phyloP scores from a whole-genome alignment of 2,329 filamentous ascomycete species.

The Tolypocladium tropicale region DNA sequence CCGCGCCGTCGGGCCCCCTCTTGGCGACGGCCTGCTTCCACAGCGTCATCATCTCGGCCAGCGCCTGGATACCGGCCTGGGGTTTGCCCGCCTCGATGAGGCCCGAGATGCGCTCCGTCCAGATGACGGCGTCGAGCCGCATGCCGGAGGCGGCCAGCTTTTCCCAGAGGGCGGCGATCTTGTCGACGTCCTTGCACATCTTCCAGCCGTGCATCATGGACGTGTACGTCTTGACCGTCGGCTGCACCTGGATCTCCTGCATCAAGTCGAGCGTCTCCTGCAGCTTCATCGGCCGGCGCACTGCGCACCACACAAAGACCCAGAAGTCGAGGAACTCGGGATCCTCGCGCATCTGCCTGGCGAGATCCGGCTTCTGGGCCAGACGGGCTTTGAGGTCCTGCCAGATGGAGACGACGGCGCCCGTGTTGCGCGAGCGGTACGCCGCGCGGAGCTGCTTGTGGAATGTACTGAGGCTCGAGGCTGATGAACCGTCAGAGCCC shows the following conservation, averaged over 20 bases:
- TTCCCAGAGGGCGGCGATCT: slow-evolving; percentile 57
- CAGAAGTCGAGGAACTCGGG: slow-evolving; percentile 28
- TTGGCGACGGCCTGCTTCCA: slow-evolving; percentile 38
- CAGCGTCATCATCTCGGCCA: slow-evolving; percentile 53
- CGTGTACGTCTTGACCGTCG: slow-evolving; percentile 58
- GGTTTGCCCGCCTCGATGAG: slow-evolving; percentile 46
- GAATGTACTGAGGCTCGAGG: slow-evolving; percentile 8
- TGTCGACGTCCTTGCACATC: slow-evolving; percentile 44
- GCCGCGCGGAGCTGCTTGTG: slow-evolving; percentile 19
- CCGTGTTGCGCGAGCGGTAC: slow-evolving; percentile 17
- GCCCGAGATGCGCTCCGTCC: slow-evolving; percentile 60
- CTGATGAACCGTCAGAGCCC: not conserved
- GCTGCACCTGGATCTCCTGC: slow-evolving; percentile 37
- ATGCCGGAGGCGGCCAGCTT: slow-evolving; percentile 47
- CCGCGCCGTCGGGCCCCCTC: slow-evolving; percentile 12
- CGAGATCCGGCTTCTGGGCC: slow-evolving; percentile 12
- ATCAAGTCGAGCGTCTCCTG: slow-evolving; percentile 32
- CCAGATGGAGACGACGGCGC: slow-evolving; percentile 22
- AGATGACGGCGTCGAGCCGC: slow-evolving; percentile 53
- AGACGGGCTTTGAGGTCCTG: slow-evolving; percentile 17
- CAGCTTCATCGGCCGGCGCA: slow-evolving; percentile 15
- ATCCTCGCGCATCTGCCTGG: slow-evolving; percentile 18
- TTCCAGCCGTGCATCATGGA: slow-evolving; percentile 64
- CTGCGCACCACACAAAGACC: slow-evolving; percentile 28
- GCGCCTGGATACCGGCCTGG: slow-evolving; percentile 47